These are phyloP conservation scores for Nannizziopsis barbatae DNA, from an alignment of 2,329 filamentous ascomycete genomes.

Conservation along the genomic window DNA sequence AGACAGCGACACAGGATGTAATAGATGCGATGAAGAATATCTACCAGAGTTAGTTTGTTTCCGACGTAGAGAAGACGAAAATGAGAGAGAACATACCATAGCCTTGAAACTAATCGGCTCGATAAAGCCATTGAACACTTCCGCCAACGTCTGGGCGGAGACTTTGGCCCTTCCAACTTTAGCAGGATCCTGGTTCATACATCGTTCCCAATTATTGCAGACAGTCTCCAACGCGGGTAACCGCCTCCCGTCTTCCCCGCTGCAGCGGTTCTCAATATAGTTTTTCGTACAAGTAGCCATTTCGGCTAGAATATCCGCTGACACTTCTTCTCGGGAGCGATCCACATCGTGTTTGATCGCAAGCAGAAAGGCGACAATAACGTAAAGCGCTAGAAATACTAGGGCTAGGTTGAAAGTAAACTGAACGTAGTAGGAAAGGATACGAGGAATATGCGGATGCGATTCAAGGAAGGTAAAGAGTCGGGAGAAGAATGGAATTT, in stretches of 20 bases:
- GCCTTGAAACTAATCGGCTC: constrained; percentile 81
- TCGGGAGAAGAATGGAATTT: constrained; percentile 31
- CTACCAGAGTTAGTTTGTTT: constrained; percentile 17
- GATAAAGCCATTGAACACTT: constrained; percentile 88
- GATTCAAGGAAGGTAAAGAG: constrained; percentile 53
- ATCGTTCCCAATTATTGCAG: constrained; percentile 73
- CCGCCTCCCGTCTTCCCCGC: constrained; percentile 43
- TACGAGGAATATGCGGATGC: constrained; percentile 54
- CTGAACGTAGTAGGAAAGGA: constrained; percentile 57
- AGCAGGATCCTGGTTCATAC: constrained; percentile 74
- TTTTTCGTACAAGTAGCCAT: constrained; percentile 63
- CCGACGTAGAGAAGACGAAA: neutral
- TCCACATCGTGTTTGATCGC: constrained; percentile 66
- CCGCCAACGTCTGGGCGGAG: constrained; percentile 75
- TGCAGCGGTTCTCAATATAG: constrained; percentile 67
- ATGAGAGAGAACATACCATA: constrained; percentile 41
- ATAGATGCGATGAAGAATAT: constrained; percentile 29
- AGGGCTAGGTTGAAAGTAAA: constrained; percentile 43
- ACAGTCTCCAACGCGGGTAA: constrained; percentile 60
- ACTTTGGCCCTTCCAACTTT: constrained; percentile 69
- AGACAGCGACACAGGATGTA: constrained; percentile 44
- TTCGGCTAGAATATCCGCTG: constrained; percentile 57
- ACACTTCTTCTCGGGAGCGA: constrained; percentile 57
- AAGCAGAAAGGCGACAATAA: constrained; percentile 57
- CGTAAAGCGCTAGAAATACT: constrained; percentile 44